Conservation (phyloP, 2,329 filamentous ascomycete species). For the Grosmannia huntii region DNA sequence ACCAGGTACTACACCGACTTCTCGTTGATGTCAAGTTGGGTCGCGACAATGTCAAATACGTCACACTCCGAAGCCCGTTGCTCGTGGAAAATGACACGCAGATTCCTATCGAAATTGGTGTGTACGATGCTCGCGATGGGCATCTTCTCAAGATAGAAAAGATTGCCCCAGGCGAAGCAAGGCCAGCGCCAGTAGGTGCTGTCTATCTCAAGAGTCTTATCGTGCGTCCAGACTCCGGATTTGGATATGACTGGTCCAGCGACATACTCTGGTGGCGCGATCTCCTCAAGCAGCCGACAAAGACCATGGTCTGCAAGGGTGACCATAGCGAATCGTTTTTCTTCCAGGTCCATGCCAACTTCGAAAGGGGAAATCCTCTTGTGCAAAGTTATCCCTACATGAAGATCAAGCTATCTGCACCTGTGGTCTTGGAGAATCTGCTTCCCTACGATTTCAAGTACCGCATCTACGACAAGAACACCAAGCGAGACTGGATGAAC, state of each 20-base stretch:
- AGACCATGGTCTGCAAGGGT: conserved; percentile 77
- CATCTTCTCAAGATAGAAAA: conserved; percentile 96
- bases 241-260: conserved; percentile 90
- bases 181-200: conserved; percentile 83
- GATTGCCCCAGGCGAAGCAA: conserved; percentile 79
- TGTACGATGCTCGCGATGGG: conserved; percentile 77
- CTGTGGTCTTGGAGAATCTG: conserved; percentile 86
- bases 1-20: conserved; percentile 74
- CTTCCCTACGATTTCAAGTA: conserved; percentile 98
- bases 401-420: conserved; percentile 81
- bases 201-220: conserved; percentile 81
- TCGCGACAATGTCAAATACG: conserved; percentile 94
- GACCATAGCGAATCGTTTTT: conserved; percentile 87
- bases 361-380: conserved; percentile 71
- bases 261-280: conserved; percentile 91
- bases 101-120: conserved; percentile 85
- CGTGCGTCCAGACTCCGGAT: conserved; percentile 84
- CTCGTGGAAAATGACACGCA: conserved; percentile 93
- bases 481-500: conserved; percentile 97
- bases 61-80: conserved; percentile 84
- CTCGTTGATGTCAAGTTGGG: conserved; percentile 86
- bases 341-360: conserved; percentile 86
- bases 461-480: conserved; percentile 96
- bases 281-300: conserved; percentile 68
- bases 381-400: conserved; percentile 84